Evolutionary conservation across 2,329 filamentous ascomycete genomes (phyloP), one percentile per base, ranked within the genome.

Genomic region (Cladosporium sp.): DNA sequence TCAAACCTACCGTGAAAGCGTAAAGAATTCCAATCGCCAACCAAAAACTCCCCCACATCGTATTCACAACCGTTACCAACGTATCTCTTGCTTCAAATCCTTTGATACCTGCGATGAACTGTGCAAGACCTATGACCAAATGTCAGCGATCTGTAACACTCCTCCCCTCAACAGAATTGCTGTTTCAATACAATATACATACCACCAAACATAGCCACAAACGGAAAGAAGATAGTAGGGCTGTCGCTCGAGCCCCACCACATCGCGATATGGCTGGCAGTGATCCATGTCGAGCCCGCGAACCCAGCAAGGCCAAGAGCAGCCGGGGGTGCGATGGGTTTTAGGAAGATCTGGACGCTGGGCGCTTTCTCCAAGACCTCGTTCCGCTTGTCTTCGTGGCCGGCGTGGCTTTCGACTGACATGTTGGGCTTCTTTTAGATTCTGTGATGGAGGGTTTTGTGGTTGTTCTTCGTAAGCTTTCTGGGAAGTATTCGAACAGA

Each of bases 241-340:
- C 69, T 71, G 2, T 68, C 63, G 5, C 58, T 54, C 18, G 64
- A 70, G 36, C 70, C 72, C 69, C 69, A 74, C 67, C 68, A 69
- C 3, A 28, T 39, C 0, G 67, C 67, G 14, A 69, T 69, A 66
- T 68, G 70, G 43, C 67, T 67, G 23, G 69, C 60, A 7, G 72
- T 71, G 43, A 74, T 74, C 62, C 65, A 75, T 28, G 73, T 75
- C 26, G 70, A 70, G 58, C 73, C 68, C 3, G 73, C 69, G 63
- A 74, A 75, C 13, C 73, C 73, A 6, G 73, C 73, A 4, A 75
- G 67, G 8, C 73, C 73, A 4, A 74, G 63, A 1, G 73, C 73
- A 5, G 70, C 73, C 6, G 73, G 73, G 13, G 73, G 70, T n/a
- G 73, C 73, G 58, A 75, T 73, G 5, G 73, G 73, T 34, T 63